Conservation (phyloP, 2,329 filamentous ascomycete species). For the Colletotrichum sp. region DNA sequence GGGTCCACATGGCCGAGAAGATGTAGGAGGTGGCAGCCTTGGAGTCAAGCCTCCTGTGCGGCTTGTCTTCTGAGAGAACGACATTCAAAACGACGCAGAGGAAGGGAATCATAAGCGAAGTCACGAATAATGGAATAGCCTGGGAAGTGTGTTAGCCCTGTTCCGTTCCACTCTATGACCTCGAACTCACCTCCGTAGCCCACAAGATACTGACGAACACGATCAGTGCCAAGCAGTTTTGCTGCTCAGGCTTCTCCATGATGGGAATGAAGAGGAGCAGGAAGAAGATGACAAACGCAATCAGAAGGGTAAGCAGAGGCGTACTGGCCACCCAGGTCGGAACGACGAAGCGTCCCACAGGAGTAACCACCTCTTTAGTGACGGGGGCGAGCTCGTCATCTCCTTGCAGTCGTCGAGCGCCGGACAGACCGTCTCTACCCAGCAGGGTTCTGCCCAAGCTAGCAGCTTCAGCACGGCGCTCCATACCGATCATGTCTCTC, state of each 20-base stretch:
- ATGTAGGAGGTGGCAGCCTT: slow-evolving; percentile 83
- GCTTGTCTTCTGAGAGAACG: slow-evolving; percentile 72
- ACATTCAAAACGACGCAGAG: slow-evolving; percentile 86
- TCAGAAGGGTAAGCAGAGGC: slow-evolving; percentile 77
- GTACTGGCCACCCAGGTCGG: slow-evolving; percentile 85
- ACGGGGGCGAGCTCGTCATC: slow-evolving; percentile 71
- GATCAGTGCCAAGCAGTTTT: slow-evolving; percentile 93
- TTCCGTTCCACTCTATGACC: no score
- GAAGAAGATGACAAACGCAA: slow-evolving; percentile 75
- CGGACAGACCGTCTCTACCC: slow-evolving; percentile 71
- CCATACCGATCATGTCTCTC: slow-evolving; percentile 98
- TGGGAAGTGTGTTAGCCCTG: slow-evolving; percentile 36
- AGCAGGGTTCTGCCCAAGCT: slow-evolving; percentile 87
- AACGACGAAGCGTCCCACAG: slow-evolving; percentile 75
- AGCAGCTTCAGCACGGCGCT: slow-evolving; percentile 91
- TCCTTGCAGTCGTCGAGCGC: slow-evolving; percentile 77
- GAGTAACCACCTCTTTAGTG: slow-evolving; percentile 76
- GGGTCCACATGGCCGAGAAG: slow-evolving; percentile 98
- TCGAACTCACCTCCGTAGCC: slow-evolving; percentile 81
- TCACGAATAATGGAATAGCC: slow-evolving; percentile 97
- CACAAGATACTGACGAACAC: slow-evolving; percentile 93
- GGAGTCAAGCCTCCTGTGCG: slow-evolving; percentile 65
- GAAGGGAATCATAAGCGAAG: slow-evolving; percentile 91
- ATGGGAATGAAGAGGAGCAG: slow-evolving; percentile 78
- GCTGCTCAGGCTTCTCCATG: slow-evolving; percentile 86